These are phyloP conservation scores for Paraconiothyrium brasiliense DNA, from an alignment of 2,329 filamentous ascomycete species.

Conservation along the genomic window DNA sequence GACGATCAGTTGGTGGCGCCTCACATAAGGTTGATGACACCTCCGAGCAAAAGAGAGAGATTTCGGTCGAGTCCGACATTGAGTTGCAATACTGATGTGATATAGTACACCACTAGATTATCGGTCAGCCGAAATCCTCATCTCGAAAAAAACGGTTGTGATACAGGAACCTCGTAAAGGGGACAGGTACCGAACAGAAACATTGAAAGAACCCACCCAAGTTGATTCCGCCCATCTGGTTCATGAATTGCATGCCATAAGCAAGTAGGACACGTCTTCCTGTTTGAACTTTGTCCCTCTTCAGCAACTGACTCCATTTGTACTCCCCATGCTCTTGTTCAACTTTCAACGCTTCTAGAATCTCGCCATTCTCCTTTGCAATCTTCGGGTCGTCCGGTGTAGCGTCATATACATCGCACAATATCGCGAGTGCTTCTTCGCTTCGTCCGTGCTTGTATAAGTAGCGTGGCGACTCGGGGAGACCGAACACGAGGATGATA, in stretches of 20 bases:
- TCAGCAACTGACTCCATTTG: conserved; percentile 51
- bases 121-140: too few relatives aligned
- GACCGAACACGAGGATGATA: conserved; percentile 52
- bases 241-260: conserved; percentile 53
- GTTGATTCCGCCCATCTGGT: conserved; percentile 51
- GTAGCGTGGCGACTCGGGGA: conserved; percentile 39
- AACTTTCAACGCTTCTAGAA: conserved; percentile 48
- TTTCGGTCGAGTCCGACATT: conserved; percentile 59
- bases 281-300: conserved; percentile 52
- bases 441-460: conserved; percentile 46
- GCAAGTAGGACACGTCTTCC: conserved; percentile 51
- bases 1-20: background rate
- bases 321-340: conserved; percentile 52
- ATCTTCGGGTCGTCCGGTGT: conserved; percentile 64
- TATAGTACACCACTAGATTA: conserved; percentile 54
- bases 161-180: too few relatives aligned
- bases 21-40: conserved; percentile 48
- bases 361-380: conserved; percentile 57
- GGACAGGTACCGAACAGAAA: too few relatives aligned
- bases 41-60: conserved; percentile 58
- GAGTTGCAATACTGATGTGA: conserved; percentile 55
- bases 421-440: conserved; percentile 59
- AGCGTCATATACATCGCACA: conserved; percentile 59
- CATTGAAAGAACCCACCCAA: too few relatives aligned
- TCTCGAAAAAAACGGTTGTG: too few relatives aligned